Percentiles rank a stretch among this genome's conserved stretches.
These are phyloP conservation scores for Blastobotrys ciferrii DNA, from an alignment of 1,139 yeast genomes.

Conservation along the genomic window DNA sequence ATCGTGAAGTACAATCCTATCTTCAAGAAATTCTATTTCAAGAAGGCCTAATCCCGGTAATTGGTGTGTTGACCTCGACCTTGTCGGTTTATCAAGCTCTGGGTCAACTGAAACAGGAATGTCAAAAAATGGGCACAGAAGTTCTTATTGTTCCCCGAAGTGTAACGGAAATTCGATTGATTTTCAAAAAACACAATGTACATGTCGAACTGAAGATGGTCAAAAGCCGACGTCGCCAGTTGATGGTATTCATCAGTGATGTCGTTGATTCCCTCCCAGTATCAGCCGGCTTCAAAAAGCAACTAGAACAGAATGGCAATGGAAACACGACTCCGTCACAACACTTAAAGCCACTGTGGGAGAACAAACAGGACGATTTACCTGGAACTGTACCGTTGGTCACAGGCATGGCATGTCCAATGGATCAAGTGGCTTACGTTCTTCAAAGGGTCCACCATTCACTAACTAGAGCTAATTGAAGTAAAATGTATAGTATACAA, in stretches of 20 bases:
- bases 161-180: conserved; percentile 22
- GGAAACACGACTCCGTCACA: conserved; percentile 5
- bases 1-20: conserved; percentile 25
- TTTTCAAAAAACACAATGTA: conserved; percentile 12
- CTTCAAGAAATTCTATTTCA: conserved; percentile 27
- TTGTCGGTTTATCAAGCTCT: conserved; percentile 31
- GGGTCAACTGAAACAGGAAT: conserved; percentile 19
- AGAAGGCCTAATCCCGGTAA: conserved; percentile 31
- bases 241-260: conserved; percentile 14
- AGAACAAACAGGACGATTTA: conserved; percentile 8
- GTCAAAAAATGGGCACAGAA: conserved; percentile 2
- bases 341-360: conserved; percentile 12
- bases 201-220: conserved; percentile 11
- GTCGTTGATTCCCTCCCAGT: conserved; percentile 2
- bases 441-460: conserved; percentile 7
- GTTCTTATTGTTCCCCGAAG: conserved; percentile 19
- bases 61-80: conserved; percentile 30
- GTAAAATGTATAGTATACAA: background rate
- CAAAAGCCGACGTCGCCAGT: conserved; percentile 2
- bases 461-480: conserved; percentile 9
- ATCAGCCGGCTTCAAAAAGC: conserved; percentile 9
- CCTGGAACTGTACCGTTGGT: conserved; percentile 30
- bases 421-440: conserved; percentile 23
- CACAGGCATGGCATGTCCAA: conserved; percentile 30
- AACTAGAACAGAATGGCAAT: background rate